Evolutionary conservation across 805 yeast species (phyloP).

Genomic region (Saturnispora bothae): DNA sequence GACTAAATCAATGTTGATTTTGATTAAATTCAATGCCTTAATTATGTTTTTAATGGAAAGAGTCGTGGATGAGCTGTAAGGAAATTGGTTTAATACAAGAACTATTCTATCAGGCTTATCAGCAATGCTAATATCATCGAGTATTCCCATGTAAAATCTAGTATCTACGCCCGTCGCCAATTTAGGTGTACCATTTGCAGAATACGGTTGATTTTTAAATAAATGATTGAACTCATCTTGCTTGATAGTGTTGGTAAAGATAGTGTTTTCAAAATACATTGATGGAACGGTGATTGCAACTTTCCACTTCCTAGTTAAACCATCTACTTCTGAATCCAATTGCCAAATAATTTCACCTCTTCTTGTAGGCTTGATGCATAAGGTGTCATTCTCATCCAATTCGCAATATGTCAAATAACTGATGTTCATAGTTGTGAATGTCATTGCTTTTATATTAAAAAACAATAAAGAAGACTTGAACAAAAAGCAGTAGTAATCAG

Average conservation of each 20-base stretch:
- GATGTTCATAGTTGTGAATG: conserved; percentile 11
- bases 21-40: conserved; percentile 21
- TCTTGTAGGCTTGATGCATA: conserved; percentile 8
- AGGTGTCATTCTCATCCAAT: conserved; percentile 3
- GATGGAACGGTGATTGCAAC: conserved; percentile 19
- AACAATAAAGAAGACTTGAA: conserved; percentile 20
- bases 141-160: conserved; percentile 22
- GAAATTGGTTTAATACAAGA: conserved; percentile 21
- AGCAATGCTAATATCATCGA: conserved; percentile 17
- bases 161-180: conserved; percentile 22
- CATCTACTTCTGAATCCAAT: conserved; percentile 1
- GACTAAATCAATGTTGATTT: conserved; percentile 20
- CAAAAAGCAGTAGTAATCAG: conserved; percentile 20
- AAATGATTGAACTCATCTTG: conserved; percentile 18
- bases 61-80: conserved; percentile 15
- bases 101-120: conserved; percentile 22
- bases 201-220: not conserved
- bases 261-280: conserved; percentile 16
- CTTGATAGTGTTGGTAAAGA: conserved; percentile 20
- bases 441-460: conserved; percentile 8
- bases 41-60: conserved; percentile 23
- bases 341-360: conserved; percentile 1
- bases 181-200: conserved; percentile 5
- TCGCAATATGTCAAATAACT: conserved; percentile 14
- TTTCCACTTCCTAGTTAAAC: conserved; percentile 22